phyloP scores from a whole-genome alignment of 768 basidiomycete species.

The Steccherinum ochraceum region DNA sequence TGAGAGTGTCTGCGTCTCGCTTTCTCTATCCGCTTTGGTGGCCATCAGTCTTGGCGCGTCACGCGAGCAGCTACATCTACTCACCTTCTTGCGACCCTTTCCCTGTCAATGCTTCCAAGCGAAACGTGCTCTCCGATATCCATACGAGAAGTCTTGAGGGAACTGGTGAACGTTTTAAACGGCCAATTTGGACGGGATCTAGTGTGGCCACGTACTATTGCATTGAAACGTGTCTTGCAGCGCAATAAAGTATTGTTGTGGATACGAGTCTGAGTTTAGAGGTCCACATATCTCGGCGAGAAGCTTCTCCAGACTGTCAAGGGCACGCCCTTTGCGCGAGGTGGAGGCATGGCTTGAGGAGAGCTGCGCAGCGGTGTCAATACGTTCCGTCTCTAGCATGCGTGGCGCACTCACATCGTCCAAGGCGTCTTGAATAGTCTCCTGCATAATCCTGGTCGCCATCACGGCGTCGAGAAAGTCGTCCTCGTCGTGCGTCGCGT shows the following conservation, averaged over 20 bases:
- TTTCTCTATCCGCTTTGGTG: conserved; percentile 33
- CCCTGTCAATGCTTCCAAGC: conserved; percentile 43
- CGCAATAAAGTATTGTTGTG: conserved; percentile 49
- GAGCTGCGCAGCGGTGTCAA: conserved; percentile 35
- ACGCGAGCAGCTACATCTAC: conserved; percentile 8
- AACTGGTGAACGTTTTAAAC: conserved; percentile 36
- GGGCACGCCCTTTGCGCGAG: conserved; percentile 45
- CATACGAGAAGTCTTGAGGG: conserved; percentile 59
- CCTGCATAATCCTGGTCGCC: conserved; percentile 27
- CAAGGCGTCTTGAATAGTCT: conserved; percentile 51
- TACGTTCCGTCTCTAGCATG: background rate
- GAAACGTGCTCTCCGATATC: conserved; percentile 45
- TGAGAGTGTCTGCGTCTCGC: conserved; percentile 43
- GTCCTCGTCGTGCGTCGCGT: background rate
- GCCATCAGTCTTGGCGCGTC: background rate
- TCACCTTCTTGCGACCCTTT: conserved; percentile 40
- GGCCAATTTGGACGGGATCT: background rate
- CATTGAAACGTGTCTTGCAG: conserved; percentile 80
- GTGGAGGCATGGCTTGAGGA: conserved; percentile 53
- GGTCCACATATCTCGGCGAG: conserved; percentile 38
- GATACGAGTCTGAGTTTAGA: conserved; percentile 35
- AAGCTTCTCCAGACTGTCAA: conserved; percentile 42
- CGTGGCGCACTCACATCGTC: conserved; percentile 50
- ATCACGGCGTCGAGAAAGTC: background rate
- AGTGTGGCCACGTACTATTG: conserved; percentile 50